phyloP scores from a whole-genome alignment of 2,329 filamentous ascomycete genomes.

The Neoarthrinium moseri region DNA sequence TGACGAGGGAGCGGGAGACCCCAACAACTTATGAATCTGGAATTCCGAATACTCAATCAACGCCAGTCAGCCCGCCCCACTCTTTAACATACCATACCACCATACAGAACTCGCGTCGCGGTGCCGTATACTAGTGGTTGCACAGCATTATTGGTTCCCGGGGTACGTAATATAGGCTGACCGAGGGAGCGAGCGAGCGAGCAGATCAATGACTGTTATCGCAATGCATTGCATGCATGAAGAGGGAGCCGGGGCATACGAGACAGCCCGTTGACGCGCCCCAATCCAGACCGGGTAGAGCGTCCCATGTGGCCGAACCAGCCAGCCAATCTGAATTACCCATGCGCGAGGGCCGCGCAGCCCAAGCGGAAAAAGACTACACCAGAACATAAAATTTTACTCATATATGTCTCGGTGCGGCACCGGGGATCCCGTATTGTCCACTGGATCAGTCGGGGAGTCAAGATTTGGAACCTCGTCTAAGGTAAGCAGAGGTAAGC shows the following conservation, averaged over 20 bases:
- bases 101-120: not conserved
- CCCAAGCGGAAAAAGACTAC: not conserved
- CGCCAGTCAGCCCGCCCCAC: not conserved
- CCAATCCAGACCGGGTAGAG: not conserved
- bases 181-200: not conserved
- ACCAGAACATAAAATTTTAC: not conserved
- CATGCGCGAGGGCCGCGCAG: not conserved
- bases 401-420: constrained; percentile 2
- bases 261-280: not conserved
- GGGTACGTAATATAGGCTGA: constrained; percentile 1
- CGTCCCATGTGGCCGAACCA: not conserved
- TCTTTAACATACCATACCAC: constrained; percentile 3
- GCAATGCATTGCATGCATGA: not conserved
- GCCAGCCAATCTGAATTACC: not conserved
- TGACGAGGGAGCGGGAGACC: constrained; percentile 1
- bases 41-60: not conserved
- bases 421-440: constrained; percentile 1
- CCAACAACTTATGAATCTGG: constrained; percentile 3
- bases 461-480: constrained; percentile 1
- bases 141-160: not conserved
- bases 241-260: not conserved
- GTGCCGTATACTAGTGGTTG: constrained; percentile 1
- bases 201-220: not conserved
- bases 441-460: not conserved
- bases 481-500: not conserved